Evolutionary conservation across 768 basidiomycete genomes (phyloP).

Genomic region (Tricholoma furcatifolium): DNA sequence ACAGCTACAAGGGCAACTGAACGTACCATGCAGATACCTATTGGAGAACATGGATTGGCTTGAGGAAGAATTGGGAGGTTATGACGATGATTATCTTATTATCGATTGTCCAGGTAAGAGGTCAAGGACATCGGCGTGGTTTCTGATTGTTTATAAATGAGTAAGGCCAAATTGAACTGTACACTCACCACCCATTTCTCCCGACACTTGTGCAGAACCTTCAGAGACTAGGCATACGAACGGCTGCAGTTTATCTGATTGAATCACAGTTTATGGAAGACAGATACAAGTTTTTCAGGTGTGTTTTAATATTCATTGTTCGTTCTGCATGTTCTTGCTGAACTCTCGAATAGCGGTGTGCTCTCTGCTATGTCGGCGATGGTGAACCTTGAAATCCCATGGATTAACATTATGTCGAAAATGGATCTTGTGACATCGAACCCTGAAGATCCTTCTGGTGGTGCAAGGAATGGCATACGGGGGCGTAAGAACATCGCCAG

Average conservation of each 20-base stretch:
- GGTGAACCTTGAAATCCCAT: slow-evolving; percentile 96
- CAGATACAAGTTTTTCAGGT: slow-evolving; percentile 97
- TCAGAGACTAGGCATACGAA: slow-evolving; percentile 74
- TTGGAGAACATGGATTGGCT: slow-evolving; percentile 98
- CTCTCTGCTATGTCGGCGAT: slow-evolving; percentile 98
- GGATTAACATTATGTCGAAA: slow-evolving; percentile 98
- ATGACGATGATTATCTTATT: slow-evolving; percentile 93
- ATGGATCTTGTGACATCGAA: slow-evolving; percentile 91
- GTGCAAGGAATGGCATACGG: slow-evolving; percentile 71
- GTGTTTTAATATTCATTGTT: slow-evolving; percentile 3
- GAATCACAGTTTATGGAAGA: slow-evolving; percentile 99
- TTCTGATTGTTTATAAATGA: not conserved
- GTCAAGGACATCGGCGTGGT: not conserved
- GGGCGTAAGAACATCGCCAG: slow-evolving; percentile 80
- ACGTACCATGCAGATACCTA: slow-evolving; percentile 68
- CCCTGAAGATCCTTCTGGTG: slow-evolving; percentile 55
- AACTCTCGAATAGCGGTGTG: slow-evolving; percentile 63
- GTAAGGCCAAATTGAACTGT: slow-evolving; percentile 94
- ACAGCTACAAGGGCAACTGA: not conserved
- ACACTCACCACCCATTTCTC: slow-evolving; percentile 97
- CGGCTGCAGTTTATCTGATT: slow-evolving; percentile 89
- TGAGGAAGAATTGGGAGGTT: slow-evolving; percentile 92
- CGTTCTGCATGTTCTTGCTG: not conserved
- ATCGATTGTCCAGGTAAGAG: slow-evolving; percentile 84
- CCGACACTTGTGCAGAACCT: slow-evolving; percentile 83